Conservation (phyloP, 2,329 filamentous ascomycete species). For the Verticillium alfalfae region DNA sequence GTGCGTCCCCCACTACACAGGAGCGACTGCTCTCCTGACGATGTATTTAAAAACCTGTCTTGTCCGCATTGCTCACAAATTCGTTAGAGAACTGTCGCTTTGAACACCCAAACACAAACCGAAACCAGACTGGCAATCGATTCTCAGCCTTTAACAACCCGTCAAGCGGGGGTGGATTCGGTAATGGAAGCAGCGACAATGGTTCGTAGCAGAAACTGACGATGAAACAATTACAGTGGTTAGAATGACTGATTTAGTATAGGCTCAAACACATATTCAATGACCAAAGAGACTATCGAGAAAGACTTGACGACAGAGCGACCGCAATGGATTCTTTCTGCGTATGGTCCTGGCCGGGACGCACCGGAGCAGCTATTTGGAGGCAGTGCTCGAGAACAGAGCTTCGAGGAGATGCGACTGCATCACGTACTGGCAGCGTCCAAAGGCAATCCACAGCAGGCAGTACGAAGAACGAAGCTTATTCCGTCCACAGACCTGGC, state of each 20-base stretch:
- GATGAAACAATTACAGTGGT: too few relatives aligned
- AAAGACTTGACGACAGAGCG: constrained; percentile 64
- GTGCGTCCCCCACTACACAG: constrained; percentile 26
- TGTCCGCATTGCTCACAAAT: background rate
- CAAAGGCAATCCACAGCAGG: constrained; percentile 52
- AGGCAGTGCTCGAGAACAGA: constrained; percentile 72
- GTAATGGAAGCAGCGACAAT: constrained; percentile 5
- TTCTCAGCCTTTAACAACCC: constrained; percentile 10
- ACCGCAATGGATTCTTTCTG: constrained; percentile 81
- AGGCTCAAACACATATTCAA: constrained; percentile 34
- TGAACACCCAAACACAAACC: constrained; percentile 40
- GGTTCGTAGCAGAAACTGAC: constrained; percentile 1
- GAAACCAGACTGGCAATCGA: constrained; percentile 13
- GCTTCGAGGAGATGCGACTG: constrained; percentile 79
- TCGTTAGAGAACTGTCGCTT: constrained; percentile 44
- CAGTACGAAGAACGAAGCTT: constrained; percentile 28
- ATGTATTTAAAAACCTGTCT: background rate
- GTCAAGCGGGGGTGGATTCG: constrained; percentile 10
- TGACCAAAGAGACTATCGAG: constrained; percentile 56
- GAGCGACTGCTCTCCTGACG: background rate
- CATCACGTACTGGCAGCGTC: constrained; percentile 61
- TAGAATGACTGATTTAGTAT: background rate
- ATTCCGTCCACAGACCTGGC: background rate
- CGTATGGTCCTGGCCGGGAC: constrained; percentile 73
- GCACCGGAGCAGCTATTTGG: constrained; percentile 81